Conservation (phyloP, 345 rosid genomes). For the Salix udensis region DNA sequence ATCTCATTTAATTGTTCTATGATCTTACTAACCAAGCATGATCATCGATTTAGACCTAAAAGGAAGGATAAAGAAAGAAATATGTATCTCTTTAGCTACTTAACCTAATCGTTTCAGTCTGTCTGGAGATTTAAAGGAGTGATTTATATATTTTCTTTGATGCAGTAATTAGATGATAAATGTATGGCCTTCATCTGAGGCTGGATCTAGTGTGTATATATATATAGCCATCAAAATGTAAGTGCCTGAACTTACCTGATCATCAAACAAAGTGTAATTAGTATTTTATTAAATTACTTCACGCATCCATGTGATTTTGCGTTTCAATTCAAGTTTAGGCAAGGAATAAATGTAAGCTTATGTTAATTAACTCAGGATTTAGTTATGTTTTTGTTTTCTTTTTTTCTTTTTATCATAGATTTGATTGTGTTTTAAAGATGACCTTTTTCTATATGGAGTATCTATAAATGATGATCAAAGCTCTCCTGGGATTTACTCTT, state of each 20-base stretch:
- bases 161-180: neutral
- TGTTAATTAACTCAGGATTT: neutral
- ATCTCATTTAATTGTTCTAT: too few relatives aligned
- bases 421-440: neutral
- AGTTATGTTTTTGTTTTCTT: neutral
- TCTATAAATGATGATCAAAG: neutral
- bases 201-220: neutral
- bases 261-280: neutral
- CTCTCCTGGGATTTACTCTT: neutral
- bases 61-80: neutral
- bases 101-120: neutral
- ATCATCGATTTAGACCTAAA: too few relatives aligned
- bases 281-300: neutral
- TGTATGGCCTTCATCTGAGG: neutral
- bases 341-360: neutral
- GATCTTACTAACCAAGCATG: too few relatives aligned
- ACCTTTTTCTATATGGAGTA: neutral
- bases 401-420: too few relatives aligned
- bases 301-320: neutral
- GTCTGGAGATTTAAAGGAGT: too few relatives aligned
- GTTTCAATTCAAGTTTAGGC: neutral
- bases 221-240: neutral
- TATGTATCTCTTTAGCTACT: neutral
- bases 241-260: neutral
- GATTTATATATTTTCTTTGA: neutral